A percentile compares a stretch with the other conserved stretches of the same genome.
phyloP scores from a whole-genome alignment of 148 eudicot species.

The Fagopyrum esculentum region DNA sequence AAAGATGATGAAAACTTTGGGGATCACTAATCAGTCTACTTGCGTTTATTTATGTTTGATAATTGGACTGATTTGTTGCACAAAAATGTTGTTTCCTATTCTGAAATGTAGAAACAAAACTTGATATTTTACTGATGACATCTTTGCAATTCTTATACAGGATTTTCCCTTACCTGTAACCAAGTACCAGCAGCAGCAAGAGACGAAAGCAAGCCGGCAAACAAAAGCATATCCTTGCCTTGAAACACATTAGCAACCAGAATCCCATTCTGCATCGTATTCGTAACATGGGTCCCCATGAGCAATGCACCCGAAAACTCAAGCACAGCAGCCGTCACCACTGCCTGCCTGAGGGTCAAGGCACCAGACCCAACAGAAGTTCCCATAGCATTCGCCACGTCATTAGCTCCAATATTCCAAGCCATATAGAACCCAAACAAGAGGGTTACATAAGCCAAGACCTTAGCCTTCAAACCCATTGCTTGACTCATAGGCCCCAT shows the following conservation, averaged over 20 bases:
- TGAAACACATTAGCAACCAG: slow-evolving; percentile 82
- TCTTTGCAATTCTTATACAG: neutral
- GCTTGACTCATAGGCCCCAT: slow-evolving; percentile 67
- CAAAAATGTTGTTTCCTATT: neutral
- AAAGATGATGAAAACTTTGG: neutral
- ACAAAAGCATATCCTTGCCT: slow-evolving; percentile 77
- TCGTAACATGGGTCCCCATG: slow-evolving; percentile 89
- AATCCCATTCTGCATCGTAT: slow-evolving; percentile 97
- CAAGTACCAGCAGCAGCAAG: slow-evolving; percentile 97
- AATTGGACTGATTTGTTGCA: neutral
- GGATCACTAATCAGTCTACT: neutral
- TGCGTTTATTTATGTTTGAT: neutral
- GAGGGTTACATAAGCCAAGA: slow-evolving; percentile 62
- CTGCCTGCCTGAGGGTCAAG: slow-evolving; percentile 72
- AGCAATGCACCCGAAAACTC: slow-evolving; percentile 85
- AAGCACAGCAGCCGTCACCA: slow-evolving; percentile 69
- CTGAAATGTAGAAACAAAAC: neutral
- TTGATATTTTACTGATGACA: neutral
- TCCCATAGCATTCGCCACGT: slow-evolving; percentile 98
- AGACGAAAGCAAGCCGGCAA: slow-evolving; percentile 69
- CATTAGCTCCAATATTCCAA: slow-evolving; percentile 96
- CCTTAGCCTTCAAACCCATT: slow-evolving; percentile 48
- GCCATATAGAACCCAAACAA: slow-evolving; percentile 91
- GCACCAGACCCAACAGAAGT: slow-evolving; percentile 97
- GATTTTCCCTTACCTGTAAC: slow-evolving; percentile 57